phyloP scores from a whole-genome alignment of 495 filamentous ascomycete species.

The Podospora pseudopauciseta region DNA sequence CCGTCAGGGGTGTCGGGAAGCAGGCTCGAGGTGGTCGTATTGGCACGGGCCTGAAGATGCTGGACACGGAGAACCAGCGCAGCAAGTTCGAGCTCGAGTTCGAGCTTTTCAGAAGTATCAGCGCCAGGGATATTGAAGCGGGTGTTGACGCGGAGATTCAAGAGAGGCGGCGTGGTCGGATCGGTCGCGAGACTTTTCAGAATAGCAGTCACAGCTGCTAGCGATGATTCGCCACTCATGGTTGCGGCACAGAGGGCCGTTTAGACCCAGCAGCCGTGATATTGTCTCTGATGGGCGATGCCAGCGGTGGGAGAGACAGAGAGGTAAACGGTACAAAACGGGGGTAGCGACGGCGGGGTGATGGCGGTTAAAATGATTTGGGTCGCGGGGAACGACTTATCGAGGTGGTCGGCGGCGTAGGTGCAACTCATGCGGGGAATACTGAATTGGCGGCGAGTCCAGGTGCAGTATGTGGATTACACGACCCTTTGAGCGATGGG shows the following conservation, averaged over 20 bases:
- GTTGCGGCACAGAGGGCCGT: conserved; percentile 21
- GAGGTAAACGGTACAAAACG: background rate
- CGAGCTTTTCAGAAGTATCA: conserved; percentile 58
- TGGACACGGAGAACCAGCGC: conserved; percentile 64
- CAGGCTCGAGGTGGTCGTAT: conserved; percentile 49
- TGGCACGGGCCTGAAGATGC: conserved; percentile 64
- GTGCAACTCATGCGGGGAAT: conserved; percentile 1
- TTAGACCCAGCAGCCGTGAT: conserved; percentile 8
- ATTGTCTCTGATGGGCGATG: background rate
- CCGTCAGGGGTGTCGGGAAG: conserved; percentile 65
- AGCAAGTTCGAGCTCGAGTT: conserved; percentile 67
- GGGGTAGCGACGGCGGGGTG: background rate
- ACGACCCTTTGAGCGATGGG: background rate
- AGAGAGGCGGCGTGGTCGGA: conserved; percentile 29
- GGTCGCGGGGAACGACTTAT: background rate
- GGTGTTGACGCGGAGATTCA: conserved; percentile 25
- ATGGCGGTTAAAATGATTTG: background rate
- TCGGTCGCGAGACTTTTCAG: conserved; percentile 60
- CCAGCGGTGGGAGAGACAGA: background rate
- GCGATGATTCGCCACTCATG: conserved; percentile 60
- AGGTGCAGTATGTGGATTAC: background rate
- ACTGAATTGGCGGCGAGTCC: background rate
- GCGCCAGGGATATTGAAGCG: conserved; percentile 62
- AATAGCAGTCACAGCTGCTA: conserved; percentile 60
- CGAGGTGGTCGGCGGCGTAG: background rate